A percentile compares a stretch with the other conserved stretches of the same genome.
phyloP scores from a whole-genome alignment of 331 rosid species.

The Arachis monticola region DNA sequence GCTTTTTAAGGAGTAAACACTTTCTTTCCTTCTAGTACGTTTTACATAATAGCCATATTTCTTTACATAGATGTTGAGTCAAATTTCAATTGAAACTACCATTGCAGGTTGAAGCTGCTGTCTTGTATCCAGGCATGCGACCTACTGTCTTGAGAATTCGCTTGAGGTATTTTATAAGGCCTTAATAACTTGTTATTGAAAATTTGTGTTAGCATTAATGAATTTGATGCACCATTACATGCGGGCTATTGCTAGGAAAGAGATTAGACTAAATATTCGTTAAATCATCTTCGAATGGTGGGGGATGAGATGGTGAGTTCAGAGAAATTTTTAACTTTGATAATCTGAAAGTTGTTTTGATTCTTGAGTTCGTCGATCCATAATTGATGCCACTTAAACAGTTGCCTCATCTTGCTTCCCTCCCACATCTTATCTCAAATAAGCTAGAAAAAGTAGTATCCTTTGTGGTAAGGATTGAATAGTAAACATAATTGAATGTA shows the following conservation, averaged over 20 bases:
- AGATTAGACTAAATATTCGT: constrained; percentile 24
- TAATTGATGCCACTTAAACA: constrained; percentile 11
- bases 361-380: constrained; percentile 7
- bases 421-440: not conserved
- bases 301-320: constrained; percentile 19
- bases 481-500: constrained; percentile 4
- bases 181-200: constrained; percentile 7
- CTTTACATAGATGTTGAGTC: not conserved
- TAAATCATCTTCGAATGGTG: constrained; percentile 20
- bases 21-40: constrained; percentile 27
- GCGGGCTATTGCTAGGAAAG: constrained; percentile 24
- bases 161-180: constrained; percentile 60
- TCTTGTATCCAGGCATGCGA: constrained; percentile 83
- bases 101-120: constrained; percentile 92
- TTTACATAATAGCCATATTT: constrained; percentile 25
- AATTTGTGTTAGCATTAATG: constrained; percentile 35
- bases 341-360: constrained; percentile 5
- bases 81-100: constrained; percentile 26
- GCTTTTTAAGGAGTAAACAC: constrained; percentile 2
- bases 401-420: not conserved
- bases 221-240: constrained; percentile 13
- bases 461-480: constrained; percentile 8
- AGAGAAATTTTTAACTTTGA: not conserved
- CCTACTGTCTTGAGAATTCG: constrained; percentile 95
- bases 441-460: constrained; percentile 15